A percentile compares a stretch with the other conserved stretches of the same genome.
Conservation (phyloP, 768 basidiomycete species). For the Amanita muscaria region DNA sequence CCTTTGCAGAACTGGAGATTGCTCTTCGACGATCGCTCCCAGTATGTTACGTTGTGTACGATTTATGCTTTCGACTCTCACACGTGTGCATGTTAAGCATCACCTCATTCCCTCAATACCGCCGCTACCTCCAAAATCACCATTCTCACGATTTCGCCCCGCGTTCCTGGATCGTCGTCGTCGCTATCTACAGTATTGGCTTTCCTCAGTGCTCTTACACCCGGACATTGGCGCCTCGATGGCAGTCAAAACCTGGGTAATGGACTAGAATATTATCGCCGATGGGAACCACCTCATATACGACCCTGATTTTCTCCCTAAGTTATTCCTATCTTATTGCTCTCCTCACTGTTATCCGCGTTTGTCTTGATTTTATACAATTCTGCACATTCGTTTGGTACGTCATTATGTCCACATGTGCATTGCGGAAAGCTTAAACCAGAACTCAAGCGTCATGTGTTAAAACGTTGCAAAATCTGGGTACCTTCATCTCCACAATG, state of each 20-base stretch:
- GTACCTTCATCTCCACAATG: no score
- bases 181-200: slow-evolving; percentile 56
- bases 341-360: no score
- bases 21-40: slow-evolving; percentile 44
- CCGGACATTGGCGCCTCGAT: slow-evolving; percentile 61
- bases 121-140: slow-evolving; percentile 57
- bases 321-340: no score
- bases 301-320: no score
- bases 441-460: no score
- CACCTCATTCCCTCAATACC: slow-evolving; percentile 43
- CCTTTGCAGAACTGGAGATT: slow-evolving; percentile 47
- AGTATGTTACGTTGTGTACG: slow-evolving; percentile 24
- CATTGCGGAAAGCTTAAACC: no score
- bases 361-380: no score
- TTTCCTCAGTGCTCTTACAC: slow-evolving; percentile 53
- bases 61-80: slow-evolving; percentile 1
- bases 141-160: slow-evolving; percentile 56
- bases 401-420: no score
- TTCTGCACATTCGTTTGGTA: no score
- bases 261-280: no score
- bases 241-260: slow-evolving; percentile 55
- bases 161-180: slow-evolving; percentile 60
- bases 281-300: no score
- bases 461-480: no score
- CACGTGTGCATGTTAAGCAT: slow-evolving; percentile 24